phyloP scores from a whole-genome alignment of 176 grass and related monocot genomes.

The Themeda triandra region DNA sequence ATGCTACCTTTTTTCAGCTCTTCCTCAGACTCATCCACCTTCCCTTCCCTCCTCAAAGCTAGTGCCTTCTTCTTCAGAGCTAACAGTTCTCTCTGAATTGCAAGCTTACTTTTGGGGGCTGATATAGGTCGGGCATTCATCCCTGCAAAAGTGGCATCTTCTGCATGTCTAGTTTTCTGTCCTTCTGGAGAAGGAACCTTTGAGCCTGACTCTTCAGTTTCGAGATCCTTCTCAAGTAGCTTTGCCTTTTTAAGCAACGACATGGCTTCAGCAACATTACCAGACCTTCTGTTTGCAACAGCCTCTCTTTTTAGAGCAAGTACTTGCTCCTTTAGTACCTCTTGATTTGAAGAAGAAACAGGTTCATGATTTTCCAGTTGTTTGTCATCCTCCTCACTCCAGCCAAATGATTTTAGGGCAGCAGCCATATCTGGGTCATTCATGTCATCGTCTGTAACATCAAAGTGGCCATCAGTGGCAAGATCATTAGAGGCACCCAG shows the following conservation, averaged over 20 bases:
- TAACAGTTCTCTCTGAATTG: constrained; percentile 85
- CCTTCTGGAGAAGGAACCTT: constrained; percentile 36
- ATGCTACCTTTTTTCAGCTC: constrained; percentile 68
- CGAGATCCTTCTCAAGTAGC: constrained; percentile 67
- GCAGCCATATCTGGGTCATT: constrained; percentile 77
- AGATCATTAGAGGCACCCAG: constrained; percentile 48
- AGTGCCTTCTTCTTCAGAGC: constrained; percentile 92
- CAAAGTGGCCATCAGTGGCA: constrained; percentile 61
- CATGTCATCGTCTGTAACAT: constrained; percentile 83
- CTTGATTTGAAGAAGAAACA: constrained; percentile 36
- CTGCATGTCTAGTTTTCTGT: constrained; percentile 14
- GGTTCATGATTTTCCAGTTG: constrained; percentile 23
- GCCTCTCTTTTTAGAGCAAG: constrained; percentile 87
- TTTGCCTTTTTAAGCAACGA: constrained; percentile 90
- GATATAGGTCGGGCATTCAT: constrained; percentile 22
- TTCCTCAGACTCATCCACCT: constrained; percentile 75
- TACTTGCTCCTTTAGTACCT: constrained; percentile 52
- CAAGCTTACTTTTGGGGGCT: constrained; percentile 66
- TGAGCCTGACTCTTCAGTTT: constrained; percentile 40
- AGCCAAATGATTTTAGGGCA: constrained; percentile 85
- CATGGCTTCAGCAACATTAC: constrained; percentile 77
- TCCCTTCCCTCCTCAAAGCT: constrained; percentile 84
- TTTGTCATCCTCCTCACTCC: constrained; percentile 70
- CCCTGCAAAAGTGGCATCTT: constrained; percentile 26
- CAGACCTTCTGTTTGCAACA: constrained; percentile 63